Evolutionary conservation across 139 green algal species (phyloP).

Genomic region (Marvania coccoides): DNA sequence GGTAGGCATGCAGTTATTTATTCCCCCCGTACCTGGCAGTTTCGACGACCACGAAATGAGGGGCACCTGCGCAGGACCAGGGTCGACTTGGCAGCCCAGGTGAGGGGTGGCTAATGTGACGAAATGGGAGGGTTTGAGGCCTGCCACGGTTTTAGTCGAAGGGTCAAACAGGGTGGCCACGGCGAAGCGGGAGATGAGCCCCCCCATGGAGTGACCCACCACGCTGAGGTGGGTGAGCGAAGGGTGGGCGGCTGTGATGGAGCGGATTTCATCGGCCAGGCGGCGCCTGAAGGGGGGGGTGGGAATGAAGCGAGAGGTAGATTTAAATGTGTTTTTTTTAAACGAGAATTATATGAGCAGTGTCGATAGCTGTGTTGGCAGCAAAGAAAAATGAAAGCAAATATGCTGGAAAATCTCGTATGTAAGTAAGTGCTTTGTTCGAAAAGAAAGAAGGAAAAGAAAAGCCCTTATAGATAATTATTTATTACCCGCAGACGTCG

Average conservation of each 20-base stretch:
- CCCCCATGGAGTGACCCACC: conserved; percentile 65
- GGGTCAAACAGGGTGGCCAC: conserved; percentile 44
- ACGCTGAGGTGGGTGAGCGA: conserved; percentile 58
- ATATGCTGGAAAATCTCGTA: too few species aligned
- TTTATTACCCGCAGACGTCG: conserved; percentile 69
- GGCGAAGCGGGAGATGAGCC: conserved; percentile 49
- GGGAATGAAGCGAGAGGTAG: too few species aligned
- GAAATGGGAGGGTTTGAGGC: conserved; percentile 64
- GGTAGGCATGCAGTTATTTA: too few species aligned
- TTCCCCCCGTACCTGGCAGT: too few species aligned
- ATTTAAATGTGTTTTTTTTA: too few species aligned
- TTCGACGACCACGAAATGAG: conserved; percentile 10
- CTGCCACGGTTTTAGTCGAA: conserved; percentile 28
- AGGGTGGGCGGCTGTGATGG: conserved; percentile 29
- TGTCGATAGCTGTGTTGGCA: too few species aligned
- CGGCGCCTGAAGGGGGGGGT: too few species aligned
- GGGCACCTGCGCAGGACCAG: conserved; percentile 46
- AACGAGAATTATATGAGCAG: too few species aligned
- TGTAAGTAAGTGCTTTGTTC: too few species aligned
- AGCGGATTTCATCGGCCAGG: conserved; percentile 62
- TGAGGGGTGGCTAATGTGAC: conserved; percentile 75
- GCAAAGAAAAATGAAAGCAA: too few species aligned
- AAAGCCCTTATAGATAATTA: too few species aligned
- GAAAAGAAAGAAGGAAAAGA: too few species aligned
- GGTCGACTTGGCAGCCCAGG: conserved; percentile 58